A percentile compares a stretch with the other conserved stretches of the same genome.
Conservation (phyloP, 164 flowering plant genomes). For the Vitis rupestris region DNA sequence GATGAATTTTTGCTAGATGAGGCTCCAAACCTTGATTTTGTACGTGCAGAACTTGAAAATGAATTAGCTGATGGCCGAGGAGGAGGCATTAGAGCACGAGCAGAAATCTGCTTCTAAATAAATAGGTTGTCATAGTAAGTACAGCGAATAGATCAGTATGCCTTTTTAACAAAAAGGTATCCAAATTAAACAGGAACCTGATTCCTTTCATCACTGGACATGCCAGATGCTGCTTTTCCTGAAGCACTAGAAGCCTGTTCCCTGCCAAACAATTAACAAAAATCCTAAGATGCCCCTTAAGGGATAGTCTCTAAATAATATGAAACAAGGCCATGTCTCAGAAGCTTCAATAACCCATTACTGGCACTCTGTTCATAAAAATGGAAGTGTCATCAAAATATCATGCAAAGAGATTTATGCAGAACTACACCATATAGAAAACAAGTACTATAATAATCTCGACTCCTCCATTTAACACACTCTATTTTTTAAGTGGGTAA, state of each 20-base stretch:
- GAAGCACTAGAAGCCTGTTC: slow-evolving; percentile 93
- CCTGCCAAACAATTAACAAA: slow-evolving; percentile 38
- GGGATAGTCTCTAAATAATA: too few relatives aligned
- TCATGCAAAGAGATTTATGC: too few relatives aligned
- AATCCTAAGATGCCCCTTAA: neutral
- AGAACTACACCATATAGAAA: too few relatives aligned
- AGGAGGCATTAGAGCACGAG: slow-evolving; percentile 86
- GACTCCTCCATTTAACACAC: too few relatives aligned
- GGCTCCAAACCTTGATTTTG: slow-evolving; percentile 42
- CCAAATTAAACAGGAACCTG: slow-evolving; percentile 50
- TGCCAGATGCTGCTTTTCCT: slow-evolving; percentile 86
- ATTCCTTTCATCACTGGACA: slow-evolving; percentile 97
- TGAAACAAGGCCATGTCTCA: too few relatives aligned
- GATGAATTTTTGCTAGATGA: slow-evolving; percentile 51
- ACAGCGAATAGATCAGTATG: neutral
- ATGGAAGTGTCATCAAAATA: neutral
- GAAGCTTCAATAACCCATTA: too few relatives aligned
- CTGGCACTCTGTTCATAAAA: neutral
- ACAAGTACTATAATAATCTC: too few relatives aligned
- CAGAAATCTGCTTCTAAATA: slow-evolving; percentile 62
- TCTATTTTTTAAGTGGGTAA: too few relatives aligned
- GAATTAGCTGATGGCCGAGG: slow-evolving; percentile 63
- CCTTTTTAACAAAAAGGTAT: slow-evolving; percentile 2
- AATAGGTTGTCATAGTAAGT: neutral
- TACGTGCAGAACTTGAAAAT: slow-evolving; percentile 26